Conservation (phyloP, 345 rosid species). For the Eucalyptus lansdowneana region DNA sequence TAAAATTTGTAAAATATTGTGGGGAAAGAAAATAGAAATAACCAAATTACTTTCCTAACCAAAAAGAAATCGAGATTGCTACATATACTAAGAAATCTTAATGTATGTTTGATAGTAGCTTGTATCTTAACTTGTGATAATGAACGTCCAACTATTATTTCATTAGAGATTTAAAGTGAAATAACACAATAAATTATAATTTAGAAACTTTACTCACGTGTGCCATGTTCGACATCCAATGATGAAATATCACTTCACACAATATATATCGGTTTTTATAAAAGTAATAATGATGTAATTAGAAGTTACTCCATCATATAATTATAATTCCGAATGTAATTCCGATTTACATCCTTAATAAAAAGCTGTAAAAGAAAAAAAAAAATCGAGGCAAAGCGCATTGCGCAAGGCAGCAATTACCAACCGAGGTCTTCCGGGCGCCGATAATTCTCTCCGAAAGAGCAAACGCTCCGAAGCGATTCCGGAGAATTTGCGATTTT, state of each 20-base stretch:
- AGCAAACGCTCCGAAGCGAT: not conserved
- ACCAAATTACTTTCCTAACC: not conserved
- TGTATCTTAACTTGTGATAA: not conserved
- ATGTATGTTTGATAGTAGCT: not conserved
- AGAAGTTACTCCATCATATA: not conserved
- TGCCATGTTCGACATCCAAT: not conserved
- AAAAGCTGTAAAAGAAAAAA: not conserved
- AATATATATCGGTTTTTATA: not conserved
- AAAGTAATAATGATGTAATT: not conserved
- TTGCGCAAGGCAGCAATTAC: not conserved
- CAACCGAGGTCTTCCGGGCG: not conserved
- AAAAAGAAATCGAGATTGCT: not conserved
- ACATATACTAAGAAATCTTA: not conserved
- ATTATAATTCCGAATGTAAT: not conserved
- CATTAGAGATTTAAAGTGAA: fast-evolving
- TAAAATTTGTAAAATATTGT: not conserved
- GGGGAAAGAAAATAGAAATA: too few species aligned
- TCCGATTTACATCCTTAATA: not conserved
- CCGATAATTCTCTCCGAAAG: not conserved
- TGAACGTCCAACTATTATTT: fast-evolving
- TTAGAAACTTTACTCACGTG: not conserved
- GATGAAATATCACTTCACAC: not conserved
- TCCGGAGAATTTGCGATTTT: not conserved
- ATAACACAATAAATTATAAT: not conserved
- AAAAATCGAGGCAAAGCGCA: not conserved